Evolutionary conservation across 1,139 yeast species (phyloP).

Genomic region (Neolecta irregularis): DNA sequence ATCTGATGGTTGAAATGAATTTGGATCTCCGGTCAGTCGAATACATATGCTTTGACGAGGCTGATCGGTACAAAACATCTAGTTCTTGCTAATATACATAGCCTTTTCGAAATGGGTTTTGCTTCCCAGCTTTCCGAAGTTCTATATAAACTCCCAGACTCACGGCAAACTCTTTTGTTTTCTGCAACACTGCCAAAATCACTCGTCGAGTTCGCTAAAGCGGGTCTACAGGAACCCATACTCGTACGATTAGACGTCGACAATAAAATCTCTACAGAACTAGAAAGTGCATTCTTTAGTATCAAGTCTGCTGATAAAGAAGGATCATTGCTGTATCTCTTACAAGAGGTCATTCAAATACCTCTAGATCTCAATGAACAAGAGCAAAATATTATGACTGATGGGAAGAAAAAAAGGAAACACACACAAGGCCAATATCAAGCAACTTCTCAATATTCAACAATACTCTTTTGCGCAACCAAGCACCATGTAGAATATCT

Average conservation of each 20-base stretch:
- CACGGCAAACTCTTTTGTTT: conserved; percentile 75
- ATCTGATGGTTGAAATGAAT: conserved; percentile 88
- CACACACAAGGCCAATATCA: conserved; percentile 46
- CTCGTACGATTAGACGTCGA: conserved; percentile 87
- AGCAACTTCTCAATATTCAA: conserved; percentile 69
- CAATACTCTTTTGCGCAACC: conserved; percentile 90
- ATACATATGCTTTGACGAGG: conserved; percentile 92
- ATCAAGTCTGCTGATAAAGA: conserved; percentile 79
- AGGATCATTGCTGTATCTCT: conserved; percentile 57
- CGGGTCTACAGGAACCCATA: conserved; percentile 84
- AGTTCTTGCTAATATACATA: not conserved
- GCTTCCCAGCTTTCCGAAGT: conserved; percentile 87
- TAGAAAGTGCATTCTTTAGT: conserved; percentile 78
- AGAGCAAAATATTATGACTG: conserved; percentile 5
- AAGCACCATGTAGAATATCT: conserved; percentile 94
- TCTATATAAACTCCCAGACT: conserved; percentile 63
- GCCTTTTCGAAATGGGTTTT: conserved; percentile 88
- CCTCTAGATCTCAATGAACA: conserved; percentile 52
- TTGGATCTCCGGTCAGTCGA: conserved; percentile 69
- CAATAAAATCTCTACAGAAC: conserved; percentile 69
- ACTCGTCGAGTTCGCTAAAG: conserved; percentile 90
- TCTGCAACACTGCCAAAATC: conserved; percentile 91
- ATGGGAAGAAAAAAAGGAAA: conserved; percentile 19
- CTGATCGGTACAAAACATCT: conserved; percentile 43
- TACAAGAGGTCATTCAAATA: conserved; percentile 73